phyloP scores from a whole-genome alignment of 2,329 filamentous ascomycete genomes.

The Phoma herbarum region DNA sequence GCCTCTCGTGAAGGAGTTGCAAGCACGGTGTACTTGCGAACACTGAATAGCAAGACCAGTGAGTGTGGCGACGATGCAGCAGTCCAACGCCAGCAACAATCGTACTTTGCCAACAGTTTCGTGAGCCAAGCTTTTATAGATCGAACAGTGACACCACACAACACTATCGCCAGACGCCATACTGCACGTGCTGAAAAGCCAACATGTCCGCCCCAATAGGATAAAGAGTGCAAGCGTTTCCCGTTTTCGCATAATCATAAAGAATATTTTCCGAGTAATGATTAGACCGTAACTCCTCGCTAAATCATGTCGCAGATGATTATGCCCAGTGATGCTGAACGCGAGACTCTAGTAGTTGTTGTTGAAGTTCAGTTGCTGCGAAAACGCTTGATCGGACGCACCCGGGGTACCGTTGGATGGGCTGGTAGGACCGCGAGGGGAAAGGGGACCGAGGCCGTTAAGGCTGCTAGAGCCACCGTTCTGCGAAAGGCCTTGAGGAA shows the following conservation, averaged over 20 bases:
- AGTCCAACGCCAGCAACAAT: constrained; percentile 7
- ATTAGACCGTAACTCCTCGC: constrained; percentile 23
- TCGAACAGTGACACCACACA: constrained; percentile 22
- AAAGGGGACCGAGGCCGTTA: constrained; percentile 21
- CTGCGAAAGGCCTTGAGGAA: constrained; percentile 21
- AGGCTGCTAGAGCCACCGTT: constrained; percentile 20
- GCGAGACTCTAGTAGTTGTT: constrained; percentile 22
- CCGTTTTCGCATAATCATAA: constrained; percentile 19
- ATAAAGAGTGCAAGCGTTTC: constrained; percentile 18
- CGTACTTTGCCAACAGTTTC: constrained; percentile 17
- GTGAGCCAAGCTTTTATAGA: constrained; percentile 16
- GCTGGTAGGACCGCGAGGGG: constrained; percentile 19
- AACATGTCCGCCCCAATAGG: constrained; percentile 22
- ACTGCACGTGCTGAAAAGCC: constrained; percentile 42
- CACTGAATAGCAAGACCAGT: constrained; percentile 4
- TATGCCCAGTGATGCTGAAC: constrained; percentile 23
- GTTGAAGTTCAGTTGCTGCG: constrained; percentile 41
- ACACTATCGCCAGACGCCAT: constrained; percentile 43
- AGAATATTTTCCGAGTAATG: constrained; percentile 24
- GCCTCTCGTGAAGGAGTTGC: constrained; percentile 1
- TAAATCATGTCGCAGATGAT: constrained; percentile 26
- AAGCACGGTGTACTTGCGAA: constrained; percentile 1
- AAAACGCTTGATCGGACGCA: constrained; percentile 46
- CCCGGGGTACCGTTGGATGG: constrained; percentile 43
- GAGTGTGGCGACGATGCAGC: constrained; percentile 1